A percentile compares a stretch with the other conserved stretches of the same genome.
Evolutionary conservation across 2,329 filamentous ascomycete species (phyloP).

Genomic region (Trichoderma sp.): DNA sequence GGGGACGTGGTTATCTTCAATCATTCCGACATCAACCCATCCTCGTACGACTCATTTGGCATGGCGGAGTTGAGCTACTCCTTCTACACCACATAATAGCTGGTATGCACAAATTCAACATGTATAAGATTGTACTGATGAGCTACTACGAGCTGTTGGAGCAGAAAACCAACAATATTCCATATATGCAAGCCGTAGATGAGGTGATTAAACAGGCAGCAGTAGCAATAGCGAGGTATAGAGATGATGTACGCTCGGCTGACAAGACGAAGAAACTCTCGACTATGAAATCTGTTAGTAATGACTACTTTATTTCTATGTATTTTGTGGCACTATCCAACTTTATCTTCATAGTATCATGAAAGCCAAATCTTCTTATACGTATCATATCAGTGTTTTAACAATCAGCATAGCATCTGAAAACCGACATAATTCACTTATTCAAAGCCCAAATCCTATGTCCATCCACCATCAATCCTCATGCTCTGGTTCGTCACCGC

Average conservation of each 20-base stretch:
- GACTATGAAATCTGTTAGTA: neutral
- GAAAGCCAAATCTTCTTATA: neutral
- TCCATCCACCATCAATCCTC: slow-evolving; percentile 19
- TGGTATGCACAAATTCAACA: slow-evolving; percentile 48
- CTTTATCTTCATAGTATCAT: neutral
- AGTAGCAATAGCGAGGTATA: slow-evolving; percentile 1
- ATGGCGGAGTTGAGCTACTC: slow-evolving; percentile 23
- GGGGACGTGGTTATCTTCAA: neutral
- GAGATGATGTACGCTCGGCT: slow-evolving; percentile 16
- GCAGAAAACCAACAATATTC: slow-evolving; percentile 31
- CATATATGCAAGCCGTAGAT: slow-evolving; percentile 36
- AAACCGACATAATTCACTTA: neutral
- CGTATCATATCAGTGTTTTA: neutral
- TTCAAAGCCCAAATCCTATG: neutral
- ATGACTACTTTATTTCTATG: neutral
- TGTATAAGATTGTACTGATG: slow-evolving; percentile 44
- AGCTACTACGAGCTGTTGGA: slow-evolving; percentile 39
- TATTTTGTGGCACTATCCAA: too few relatives aligned
- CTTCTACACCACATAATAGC: slow-evolving; percentile 44
- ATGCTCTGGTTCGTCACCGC: slow-evolving; percentile 18
- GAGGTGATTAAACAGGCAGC: slow-evolving; percentile 34
- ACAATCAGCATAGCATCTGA: neutral
- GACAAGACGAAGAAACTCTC: neutral
- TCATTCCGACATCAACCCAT: neutral
- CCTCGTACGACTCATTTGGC: neutral